Conservation (phyloP, 1,284 basidiomycete genomes). For the Rhodotorula sp. region DNA sequence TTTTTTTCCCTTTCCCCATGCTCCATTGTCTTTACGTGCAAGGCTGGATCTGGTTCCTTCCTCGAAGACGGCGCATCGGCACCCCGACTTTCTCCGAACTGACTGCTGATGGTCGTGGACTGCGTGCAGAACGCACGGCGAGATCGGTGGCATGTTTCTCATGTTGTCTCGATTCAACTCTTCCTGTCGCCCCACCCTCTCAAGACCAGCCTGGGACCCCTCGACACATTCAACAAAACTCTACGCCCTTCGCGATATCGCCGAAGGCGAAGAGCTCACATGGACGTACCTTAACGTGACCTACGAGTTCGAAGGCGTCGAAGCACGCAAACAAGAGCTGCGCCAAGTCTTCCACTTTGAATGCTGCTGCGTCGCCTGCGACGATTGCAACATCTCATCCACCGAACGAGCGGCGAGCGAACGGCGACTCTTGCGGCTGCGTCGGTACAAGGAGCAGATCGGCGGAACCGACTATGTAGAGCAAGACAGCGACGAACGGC, state of each 20-base stretch:
- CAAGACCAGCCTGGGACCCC: slow-evolving; percentile 36
- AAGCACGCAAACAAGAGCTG: slow-evolving; percentile 31
- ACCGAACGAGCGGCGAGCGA: slow-evolving; percentile 11
- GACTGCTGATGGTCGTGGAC: background rate
- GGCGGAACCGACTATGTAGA: background rate
- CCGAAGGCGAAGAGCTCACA: slow-evolving; percentile 37
- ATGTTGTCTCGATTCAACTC: slow-evolving; percentile 41
- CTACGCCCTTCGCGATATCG: slow-evolving; percentile 36
- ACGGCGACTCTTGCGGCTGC: slow-evolving; percentile 20
- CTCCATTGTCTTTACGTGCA: background rate
- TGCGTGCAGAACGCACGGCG: slow-evolving; percentile 28
- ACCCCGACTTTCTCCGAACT: too few relatives aligned
- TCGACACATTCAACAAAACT: slow-evolving; percentile 15
- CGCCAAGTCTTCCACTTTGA: slow-evolving; percentile 41
- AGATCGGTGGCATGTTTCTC: slow-evolving; percentile 41
- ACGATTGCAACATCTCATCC: background rate
- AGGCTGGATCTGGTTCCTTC: too few relatives aligned
- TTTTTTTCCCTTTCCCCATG: background rate
- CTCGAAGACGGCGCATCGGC: too few relatives aligned
- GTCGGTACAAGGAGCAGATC: slow-evolving; percentile 26
- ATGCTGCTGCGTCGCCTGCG: slow-evolving; percentile 30
- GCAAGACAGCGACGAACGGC: background rate
- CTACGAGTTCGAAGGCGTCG: slow-evolving; percentile 33
- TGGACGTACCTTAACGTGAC: slow-evolving; percentile 31
- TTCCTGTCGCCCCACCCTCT: slow-evolving; percentile 39